phyloP scores from a whole-genome alignment of 192 early-diverging fungal genomes.

The Podila epigama region DNA sequence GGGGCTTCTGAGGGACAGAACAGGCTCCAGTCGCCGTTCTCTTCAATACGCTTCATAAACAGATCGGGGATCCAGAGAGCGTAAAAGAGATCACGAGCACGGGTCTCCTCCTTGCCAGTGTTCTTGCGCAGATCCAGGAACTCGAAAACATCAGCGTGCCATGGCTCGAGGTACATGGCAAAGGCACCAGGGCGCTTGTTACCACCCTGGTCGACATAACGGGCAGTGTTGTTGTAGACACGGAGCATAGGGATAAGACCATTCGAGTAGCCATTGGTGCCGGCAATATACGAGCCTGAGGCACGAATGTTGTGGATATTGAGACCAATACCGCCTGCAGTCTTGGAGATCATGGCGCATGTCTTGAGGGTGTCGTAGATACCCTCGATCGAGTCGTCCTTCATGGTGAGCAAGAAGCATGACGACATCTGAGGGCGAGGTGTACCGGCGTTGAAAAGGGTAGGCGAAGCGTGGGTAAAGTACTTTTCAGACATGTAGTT shows the following conservation, averaged over 20 bases:
- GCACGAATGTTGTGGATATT: conserved; percentile 98
- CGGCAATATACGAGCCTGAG: conserved; percentile 95
- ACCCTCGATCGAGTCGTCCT: conserved; percentile 97
- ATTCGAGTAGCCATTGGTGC: conserved; percentile 96
- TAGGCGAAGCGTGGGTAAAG: conserved; percentile 98
- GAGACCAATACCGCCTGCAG: conserved; percentile 96
- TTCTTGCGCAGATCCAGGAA: conserved; percentile 98
- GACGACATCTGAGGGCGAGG: conserved; percentile 93
- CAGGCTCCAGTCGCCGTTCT: conserved; percentile 91
- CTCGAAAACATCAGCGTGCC: conserved; percentile 98
- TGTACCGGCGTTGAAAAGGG: conserved; percentile 98
- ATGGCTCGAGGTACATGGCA: conserved; percentile 98
- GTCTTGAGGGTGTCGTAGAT: conserved; percentile 98
- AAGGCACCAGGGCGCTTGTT: conserved; percentile 98
- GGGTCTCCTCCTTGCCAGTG: conserved; percentile 96
- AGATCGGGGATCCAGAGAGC: conserved; percentile 97
- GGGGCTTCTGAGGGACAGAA: conserved; percentile 96
- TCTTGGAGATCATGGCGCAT: conserved; percentile 98
- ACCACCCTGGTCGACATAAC: conserved; percentile 99
- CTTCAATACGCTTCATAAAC: conserved; percentile 98
- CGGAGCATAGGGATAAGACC: conserved; percentile 97
- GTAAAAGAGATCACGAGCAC: conserved; percentile 97
- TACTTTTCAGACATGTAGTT: conserved; percentile 90
- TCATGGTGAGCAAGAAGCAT: conserved; percentile 96
- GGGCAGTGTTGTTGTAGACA: conserved; percentile 98